Percentiles rank a stretch among this genome's conserved stretches.
These are phyloP conservation scores for Parmales sp. DNA, from an alignment of 108 stramenopile genomes.

Conservation along the genomic window DNA sequence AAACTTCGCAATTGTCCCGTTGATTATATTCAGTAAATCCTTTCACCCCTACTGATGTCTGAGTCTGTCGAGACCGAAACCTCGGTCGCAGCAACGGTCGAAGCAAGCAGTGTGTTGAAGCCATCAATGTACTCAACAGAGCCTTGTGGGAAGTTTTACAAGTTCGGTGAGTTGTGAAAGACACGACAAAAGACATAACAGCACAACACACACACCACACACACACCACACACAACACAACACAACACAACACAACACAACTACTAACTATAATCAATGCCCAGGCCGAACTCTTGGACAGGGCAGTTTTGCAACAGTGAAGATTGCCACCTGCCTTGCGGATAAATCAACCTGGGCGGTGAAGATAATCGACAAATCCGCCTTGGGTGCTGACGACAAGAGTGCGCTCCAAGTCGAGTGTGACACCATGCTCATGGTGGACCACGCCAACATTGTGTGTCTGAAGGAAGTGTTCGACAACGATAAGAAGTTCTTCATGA, in stretches of 20 bases:
- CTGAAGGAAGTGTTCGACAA: conserved; percentile 27
- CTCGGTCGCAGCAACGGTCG: background rate
- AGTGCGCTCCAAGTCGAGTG: conserved; percentile 21
- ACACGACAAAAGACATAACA: too few relatives aligned
- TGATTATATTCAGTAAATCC: background rate
- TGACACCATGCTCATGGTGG: conserved; percentile 13
- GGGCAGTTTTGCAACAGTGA: conserved; percentile 25
- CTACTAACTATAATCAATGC: too few relatives aligned
- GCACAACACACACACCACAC: too few relatives aligned
- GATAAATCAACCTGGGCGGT: conserved; percentile 18
- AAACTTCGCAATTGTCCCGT: background rate
- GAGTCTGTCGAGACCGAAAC: background rate
- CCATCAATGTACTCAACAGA: background rate
- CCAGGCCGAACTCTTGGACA: conserved; percentile 17
- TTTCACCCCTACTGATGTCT: background rate
- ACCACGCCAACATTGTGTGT: conserved; percentile 33
- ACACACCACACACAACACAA: too few relatives aligned
- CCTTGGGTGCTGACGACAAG: conserved; percentile 15
- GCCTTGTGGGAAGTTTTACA: background rate
- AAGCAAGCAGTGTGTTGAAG: background rate
- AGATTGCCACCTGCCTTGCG: conserved; percentile 8
- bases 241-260: too few relatives aligned
- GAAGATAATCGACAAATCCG: conserved; percentile 24
- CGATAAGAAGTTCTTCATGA: conserved; percentile 20
- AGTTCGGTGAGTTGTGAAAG: too few relatives aligned